phyloP scores from a whole-genome alignment of 2,329 filamentous ascomycete genomes.

The Fonsecaea pugnacius region DNA sequence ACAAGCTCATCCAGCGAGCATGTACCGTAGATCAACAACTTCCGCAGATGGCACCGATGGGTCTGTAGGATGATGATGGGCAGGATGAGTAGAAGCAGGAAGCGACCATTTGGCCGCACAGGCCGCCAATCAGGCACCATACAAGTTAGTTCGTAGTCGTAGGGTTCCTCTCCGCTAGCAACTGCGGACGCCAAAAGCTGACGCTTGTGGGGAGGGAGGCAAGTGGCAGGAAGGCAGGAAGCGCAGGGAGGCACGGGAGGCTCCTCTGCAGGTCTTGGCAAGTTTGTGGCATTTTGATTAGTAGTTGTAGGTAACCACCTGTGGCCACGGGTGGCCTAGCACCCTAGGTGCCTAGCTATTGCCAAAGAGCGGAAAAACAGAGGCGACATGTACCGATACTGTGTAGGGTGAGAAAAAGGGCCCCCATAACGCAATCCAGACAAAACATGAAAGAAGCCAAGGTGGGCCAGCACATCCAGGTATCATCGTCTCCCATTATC shows the following conservation, averaged over 20 bases:
- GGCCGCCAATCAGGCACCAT: constrained; percentile 10
- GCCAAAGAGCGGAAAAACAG: constrained; percentile 2
- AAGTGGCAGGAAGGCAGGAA: too few species aligned
- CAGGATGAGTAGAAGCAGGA: background rate
- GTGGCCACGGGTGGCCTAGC: background rate
- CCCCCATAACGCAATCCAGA: background rate
- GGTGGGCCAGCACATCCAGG: background rate
- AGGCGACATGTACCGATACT: background rate
- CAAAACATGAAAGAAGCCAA: background rate
- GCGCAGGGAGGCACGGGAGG: too few species aligned
- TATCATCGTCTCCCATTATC: background rate
- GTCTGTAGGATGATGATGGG: constrained; percentile 8
- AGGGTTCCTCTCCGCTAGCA: too few species aligned
- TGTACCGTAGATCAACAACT: constrained; percentile 2
- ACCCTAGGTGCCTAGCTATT: too few species aligned
- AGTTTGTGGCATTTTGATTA: constrained; percentile 9
- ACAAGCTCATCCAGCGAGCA: constrained; percentile 5
- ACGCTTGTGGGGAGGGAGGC: background rate
- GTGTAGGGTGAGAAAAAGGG: background rate
- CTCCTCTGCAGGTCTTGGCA: constrained; percentile 1
- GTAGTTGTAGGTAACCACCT: background rate
- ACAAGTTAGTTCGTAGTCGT: too few species aligned
- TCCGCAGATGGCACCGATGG: background rate
- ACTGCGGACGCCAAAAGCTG: background rate
- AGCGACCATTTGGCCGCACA: constrained; percentile 2